These are phyloP conservation scores for Lasiodiplodia gonubiensis DNA, from an alignment of 2,329 filamentous ascomycete genomes.

Conservation along the genomic window DNA sequence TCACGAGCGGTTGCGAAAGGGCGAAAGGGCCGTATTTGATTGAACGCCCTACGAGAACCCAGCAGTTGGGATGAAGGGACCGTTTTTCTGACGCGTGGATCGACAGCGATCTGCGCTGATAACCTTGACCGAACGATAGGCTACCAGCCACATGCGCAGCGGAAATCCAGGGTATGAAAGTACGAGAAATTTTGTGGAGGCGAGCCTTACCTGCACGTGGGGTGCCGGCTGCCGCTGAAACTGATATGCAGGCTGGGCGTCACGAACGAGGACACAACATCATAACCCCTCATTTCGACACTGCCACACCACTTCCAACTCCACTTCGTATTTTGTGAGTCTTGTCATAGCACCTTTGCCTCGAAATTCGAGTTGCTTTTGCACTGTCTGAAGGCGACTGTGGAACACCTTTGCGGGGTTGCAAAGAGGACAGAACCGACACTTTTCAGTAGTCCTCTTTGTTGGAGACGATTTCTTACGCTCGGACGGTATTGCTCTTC, in stretches of 20 bases:
- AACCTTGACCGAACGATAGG: not conserved
- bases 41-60: conserved; percentile 12
- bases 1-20: conserved; percentile 2
- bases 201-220: not conserved
- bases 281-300: not conserved
- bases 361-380: no score
- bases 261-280: not conserved
- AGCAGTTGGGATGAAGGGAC: not conserved
- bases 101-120: conserved; percentile 22
- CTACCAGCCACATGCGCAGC: not conserved
- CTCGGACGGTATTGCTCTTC: no score
- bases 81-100: conserved; percentile 2
- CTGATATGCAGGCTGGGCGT: not conserved
- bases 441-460: no score
- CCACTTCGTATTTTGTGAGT: not conserved
- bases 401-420: no score
- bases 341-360: no score
- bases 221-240: not conserved
- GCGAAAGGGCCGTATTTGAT: not conserved
- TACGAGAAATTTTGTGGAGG: not conserved
- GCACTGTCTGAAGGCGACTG: no score
- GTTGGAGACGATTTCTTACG: no score
- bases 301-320: not conserved
- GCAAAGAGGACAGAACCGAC: no score
- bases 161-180: not conserved